Evolutionary conservation across 371 early-diverging fungal species (phyloP).

Genomic region (Zopfochytrium polystomum): DNA sequence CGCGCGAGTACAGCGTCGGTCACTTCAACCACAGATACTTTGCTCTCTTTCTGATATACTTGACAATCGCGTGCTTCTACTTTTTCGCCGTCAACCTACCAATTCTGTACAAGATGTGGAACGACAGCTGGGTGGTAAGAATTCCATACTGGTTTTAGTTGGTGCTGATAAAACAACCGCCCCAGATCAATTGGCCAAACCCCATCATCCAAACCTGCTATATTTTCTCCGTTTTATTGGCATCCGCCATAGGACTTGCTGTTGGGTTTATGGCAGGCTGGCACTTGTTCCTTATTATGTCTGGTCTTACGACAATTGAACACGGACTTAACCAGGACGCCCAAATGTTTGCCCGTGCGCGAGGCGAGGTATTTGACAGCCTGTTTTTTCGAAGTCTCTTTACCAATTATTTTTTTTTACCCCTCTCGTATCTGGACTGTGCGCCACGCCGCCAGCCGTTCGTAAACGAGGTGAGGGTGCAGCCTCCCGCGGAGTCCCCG

Average conservation of each 20-base stretch:
- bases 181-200: conserved; percentile 17
- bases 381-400: not conserved
- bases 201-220: not conserved
- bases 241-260: conserved; percentile 23
- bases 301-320: conserved; percentile 44
- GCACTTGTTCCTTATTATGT: conserved; percentile 35
- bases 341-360: not conserved
- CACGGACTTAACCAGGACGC: conserved; percentile 23
- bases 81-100: conserved; percentile 51
- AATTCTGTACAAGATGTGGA: conserved; percentile 25
- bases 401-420: not conserved
- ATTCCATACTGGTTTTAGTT: not conserved
- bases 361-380: conserved; percentile 27
- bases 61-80: conserved; percentile 60
- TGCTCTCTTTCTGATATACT: conserved; percentile 70
- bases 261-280: conserved; percentile 30
- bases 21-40: conserved; percentile 81
- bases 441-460: conserved; percentile 14
- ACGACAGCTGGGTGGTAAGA: conserved; percentile 6
- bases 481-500: not conserved
- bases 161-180: not conserved
- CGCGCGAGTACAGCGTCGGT: conserved; percentile 71
- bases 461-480: conserved; percentile 24
- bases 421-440: not conserved
- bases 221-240: conserved; percentile 31